phyloP scores from a whole-genome alignment of 1,284 basidiomycete species.

The Rhodotorula sp. region DNA sequence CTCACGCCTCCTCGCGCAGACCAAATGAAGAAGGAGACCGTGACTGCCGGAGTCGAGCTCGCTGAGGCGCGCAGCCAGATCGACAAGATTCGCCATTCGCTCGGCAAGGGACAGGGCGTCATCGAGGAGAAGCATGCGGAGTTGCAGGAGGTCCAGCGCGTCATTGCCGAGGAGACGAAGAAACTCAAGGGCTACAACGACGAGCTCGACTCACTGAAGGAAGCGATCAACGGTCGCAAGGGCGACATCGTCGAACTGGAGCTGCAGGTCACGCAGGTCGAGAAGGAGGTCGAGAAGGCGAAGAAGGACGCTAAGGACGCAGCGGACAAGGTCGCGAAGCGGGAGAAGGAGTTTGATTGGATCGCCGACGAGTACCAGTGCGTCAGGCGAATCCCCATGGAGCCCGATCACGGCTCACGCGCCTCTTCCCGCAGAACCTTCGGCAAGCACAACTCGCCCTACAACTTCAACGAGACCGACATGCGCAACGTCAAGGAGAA shows the following conservation, averaged over 20 bases:
- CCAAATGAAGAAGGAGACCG: constrained; percentile 78
- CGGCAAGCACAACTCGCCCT: constrained; percentile 74
- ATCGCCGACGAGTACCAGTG: constrained; percentile 81
- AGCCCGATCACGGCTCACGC: not conserved
- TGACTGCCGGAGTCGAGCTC: constrained; percentile 59
- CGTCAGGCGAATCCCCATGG: constrained; percentile 46
- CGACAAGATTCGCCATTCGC: constrained; percentile 62
- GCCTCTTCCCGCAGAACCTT: constrained; percentile 57
- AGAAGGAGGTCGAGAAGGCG: constrained; percentile 56
- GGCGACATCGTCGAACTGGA: constrained; percentile 70
- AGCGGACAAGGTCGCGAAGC: constrained; percentile 47
- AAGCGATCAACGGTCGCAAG: constrained; percentile 77
- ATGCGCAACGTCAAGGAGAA: constrained; percentile 64
- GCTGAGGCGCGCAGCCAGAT: constrained; percentile 62
- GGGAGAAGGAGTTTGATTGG: constrained; percentile 86
- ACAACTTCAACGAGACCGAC: constrained; percentile 77
- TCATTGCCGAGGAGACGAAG: constrained; percentile 77
- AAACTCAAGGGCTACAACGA: constrained; percentile 82
- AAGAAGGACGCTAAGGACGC: constrained; percentile 53
- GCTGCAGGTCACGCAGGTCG: constrained; percentile 61
- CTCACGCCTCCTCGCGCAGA: constrained; percentile 52
- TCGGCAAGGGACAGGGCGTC: constrained; percentile 59
- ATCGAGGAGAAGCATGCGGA: constrained; percentile 52
- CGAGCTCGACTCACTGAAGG: constrained; percentile 78
- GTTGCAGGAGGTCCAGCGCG: constrained; percentile 59